Conservation (phyloP, 2,329 filamentous ascomycete genomes). For the Botrytis porri region DNA sequence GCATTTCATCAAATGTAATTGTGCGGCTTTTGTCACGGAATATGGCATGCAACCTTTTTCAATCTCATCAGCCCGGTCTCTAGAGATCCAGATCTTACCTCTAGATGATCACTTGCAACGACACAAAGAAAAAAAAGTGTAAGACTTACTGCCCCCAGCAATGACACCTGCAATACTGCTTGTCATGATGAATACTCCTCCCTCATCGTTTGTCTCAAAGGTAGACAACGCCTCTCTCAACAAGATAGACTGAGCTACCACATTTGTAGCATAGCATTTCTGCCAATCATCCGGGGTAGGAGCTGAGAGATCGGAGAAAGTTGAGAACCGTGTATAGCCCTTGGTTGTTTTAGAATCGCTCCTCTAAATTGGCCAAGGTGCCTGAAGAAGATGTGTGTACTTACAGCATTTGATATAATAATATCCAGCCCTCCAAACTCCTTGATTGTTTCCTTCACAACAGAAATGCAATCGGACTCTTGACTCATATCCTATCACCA, state of each 20-base stretch:
- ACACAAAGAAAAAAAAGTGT: not conserved
- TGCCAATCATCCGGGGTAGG: constrained; percentile 33
- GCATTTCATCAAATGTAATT: constrained; percentile 64
- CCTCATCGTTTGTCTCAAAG: constrained; percentile 60
- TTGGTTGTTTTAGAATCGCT: not conserved
- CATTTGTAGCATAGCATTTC: constrained; percentile 59
- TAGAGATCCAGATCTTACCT: no score
- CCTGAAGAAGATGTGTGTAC: constrained; percentile 27
- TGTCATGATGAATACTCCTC: constrained; percentile 61
- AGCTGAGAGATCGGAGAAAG: constrained; percentile 29
- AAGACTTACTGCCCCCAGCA: constrained; percentile 17
- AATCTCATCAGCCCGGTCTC: not conserved
- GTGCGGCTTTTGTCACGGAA: constrained; percentile 45
- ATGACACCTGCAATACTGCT: constrained; percentile 55
- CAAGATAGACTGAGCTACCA: constrained; percentile 52
- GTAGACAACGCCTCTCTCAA: constrained; percentile 56
- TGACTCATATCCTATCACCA: constrained; percentile 52
- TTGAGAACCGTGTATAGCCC: constrained; percentile 37
- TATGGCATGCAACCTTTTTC: constrained; percentile 25
- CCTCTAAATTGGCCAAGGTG: not conserved
- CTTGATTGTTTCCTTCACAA: constrained; percentile 53
- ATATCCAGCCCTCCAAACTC: constrained; percentile 62
- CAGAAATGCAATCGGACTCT: constrained; percentile 50
- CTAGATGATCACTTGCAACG: not conserved
- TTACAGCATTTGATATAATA: constrained; percentile 61